These are phyloP conservation scores for Termitomyces sp. DNA, from an alignment of 768 basidiomycete species.

Conservation along the genomic window DNA sequence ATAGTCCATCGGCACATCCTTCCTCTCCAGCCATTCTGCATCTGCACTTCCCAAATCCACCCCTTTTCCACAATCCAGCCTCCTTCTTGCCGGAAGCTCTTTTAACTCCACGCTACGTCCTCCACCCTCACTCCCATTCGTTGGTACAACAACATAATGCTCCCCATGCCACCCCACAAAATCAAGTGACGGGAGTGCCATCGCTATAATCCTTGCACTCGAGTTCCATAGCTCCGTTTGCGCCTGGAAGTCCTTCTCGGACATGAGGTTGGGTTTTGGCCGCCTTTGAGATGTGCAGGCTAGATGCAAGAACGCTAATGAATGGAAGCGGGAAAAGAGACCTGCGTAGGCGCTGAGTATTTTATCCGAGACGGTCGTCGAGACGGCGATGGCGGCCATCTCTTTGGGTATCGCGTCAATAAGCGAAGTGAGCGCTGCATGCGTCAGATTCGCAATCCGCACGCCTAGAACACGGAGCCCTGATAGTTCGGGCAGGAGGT, in stretches of 20 bases:
- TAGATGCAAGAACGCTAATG: slow-evolving; percentile 57
- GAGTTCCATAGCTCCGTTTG: slow-evolving; percentile 54
- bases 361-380: slow-evolving; percentile 44
- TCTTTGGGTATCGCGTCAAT: slow-evolving; percentile 35
- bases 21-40: slow-evolving; percentile 62
- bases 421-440: slow-evolving; percentile 30
- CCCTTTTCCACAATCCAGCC: slow-evolving; percentile 60
- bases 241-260: slow-evolving; percentile 52
- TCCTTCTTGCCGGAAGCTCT: slow-evolving; percentile 51
- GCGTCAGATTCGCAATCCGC: slow-evolving; percentile 45
- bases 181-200: slow-evolving; percentile 46
- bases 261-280: slow-evolving; percentile 51
- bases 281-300: slow-evolving; percentile 40
- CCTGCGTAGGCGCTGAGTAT: slow-evolving; percentile 48
- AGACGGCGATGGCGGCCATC: slow-evolving; percentile 51
- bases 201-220: slow-evolving; percentile 45
- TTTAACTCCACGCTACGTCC: slow-evolving; percentile 39
- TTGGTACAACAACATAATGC: slow-evolving; percentile 58
- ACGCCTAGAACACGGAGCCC: slow-evolving; percentile 55
- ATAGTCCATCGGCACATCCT: slow-evolving; percentile 74
- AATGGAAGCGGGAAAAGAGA: slow-evolving; percentile 39
- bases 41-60: slow-evolving; percentile 61
- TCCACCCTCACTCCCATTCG: slow-evolving; percentile 8
- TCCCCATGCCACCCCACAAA: slow-evolving; percentile 74
- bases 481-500: slow-evolving; percentile 44